Evolutionary conservation across 2,329 filamentous ascomycete genomes (phyloP).

Genomic region (Diaporthe sp.): DNA sequence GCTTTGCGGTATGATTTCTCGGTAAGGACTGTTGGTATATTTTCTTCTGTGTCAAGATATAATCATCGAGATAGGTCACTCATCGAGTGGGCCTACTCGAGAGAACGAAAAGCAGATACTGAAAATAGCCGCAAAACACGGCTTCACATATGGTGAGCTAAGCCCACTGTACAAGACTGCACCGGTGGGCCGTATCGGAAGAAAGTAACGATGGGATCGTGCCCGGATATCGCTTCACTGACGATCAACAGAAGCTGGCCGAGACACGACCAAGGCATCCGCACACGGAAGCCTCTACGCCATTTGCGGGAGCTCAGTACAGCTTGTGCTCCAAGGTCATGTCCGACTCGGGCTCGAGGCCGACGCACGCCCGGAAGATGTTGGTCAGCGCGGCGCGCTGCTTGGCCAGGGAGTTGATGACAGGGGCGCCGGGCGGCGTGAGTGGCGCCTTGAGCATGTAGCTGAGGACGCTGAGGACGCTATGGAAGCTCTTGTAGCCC

Average conservation of each 20-base stretch:
- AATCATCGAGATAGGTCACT: background rate
- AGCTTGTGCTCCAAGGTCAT: slow-evolving; percentile 67
- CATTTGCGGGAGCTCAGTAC: slow-evolving; percentile 12
- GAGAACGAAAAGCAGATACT: background rate
- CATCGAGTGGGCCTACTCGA: background rate
- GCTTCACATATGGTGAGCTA: slow-evolving; percentile 16
- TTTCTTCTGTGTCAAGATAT: slow-evolving; percentile 32
- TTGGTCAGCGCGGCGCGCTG: slow-evolving; percentile 95
- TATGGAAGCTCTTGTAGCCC: slow-evolving; percentile 95
- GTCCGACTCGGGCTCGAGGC: slow-evolving; percentile 96
- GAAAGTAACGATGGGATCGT: slow-evolving; percentile 11
- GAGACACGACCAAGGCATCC: background rate
- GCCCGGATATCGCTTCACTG: background rate
- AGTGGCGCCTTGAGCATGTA: slow-evolving; percentile 99
- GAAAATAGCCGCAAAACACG: background rate
- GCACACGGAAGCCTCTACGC: background rate
- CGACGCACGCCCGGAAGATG: slow-evolving; percentile 98
- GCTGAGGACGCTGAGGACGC: slow-evolving; percentile 94
- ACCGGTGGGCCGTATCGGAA: background rate
- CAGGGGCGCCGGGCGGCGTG: slow-evolving; percentile 93
- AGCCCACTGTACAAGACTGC: background rate
- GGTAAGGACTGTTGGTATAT: slow-evolving; percentile 42
- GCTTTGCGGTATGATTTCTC: background rate
- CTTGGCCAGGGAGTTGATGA: slow-evolving; percentile 96
- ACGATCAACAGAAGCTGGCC: background rate